These are phyloP conservation scores for Diaporthe eres DNA, from an alignment of 2,329 filamentous ascomycete species.

Conservation along the genomic window DNA sequence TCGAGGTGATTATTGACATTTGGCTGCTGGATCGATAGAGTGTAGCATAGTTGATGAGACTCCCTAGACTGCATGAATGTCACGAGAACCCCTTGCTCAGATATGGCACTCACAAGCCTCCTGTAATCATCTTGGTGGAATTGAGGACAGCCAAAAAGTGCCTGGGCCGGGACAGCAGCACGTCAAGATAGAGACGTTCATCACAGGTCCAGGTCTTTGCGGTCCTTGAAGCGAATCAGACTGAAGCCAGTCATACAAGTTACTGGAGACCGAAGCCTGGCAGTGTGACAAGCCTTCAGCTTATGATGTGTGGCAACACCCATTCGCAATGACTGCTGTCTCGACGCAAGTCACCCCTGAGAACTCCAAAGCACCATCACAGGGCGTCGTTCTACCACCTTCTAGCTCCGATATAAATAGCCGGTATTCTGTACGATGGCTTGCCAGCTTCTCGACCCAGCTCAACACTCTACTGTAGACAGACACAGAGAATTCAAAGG, in stretches of 20 bases:
- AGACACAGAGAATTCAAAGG: neutral
- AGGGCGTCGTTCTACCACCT: too few species aligned
- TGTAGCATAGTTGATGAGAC: neutral
- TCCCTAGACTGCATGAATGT: neutral
- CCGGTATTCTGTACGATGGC: neutral
- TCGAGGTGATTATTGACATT: slow-evolving; percentile 1
- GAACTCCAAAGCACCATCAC: neutral
- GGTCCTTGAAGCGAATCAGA: neutral
- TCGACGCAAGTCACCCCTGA: neutral
- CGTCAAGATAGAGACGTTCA: neutral
- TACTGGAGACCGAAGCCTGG: neutral
- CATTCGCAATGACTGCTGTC: neutral
- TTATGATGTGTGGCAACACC: too few species aligned
- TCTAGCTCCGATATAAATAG: neutral
- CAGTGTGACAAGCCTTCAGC: neutral
- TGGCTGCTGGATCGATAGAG: neutral
- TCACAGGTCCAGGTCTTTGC: too few species aligned
- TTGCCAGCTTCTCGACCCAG: neutral
- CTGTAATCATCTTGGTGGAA: neutral
- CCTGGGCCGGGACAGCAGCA: neutral
- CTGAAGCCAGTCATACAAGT: neutral
- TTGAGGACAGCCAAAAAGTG: neutral
- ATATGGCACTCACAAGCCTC: neutral
- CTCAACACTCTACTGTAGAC: neutral
- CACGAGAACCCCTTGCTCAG: neutral